Base-by-base conservation (phyloP, 768 basidiomycete genomes). In the Mycena amicta region DNA sequence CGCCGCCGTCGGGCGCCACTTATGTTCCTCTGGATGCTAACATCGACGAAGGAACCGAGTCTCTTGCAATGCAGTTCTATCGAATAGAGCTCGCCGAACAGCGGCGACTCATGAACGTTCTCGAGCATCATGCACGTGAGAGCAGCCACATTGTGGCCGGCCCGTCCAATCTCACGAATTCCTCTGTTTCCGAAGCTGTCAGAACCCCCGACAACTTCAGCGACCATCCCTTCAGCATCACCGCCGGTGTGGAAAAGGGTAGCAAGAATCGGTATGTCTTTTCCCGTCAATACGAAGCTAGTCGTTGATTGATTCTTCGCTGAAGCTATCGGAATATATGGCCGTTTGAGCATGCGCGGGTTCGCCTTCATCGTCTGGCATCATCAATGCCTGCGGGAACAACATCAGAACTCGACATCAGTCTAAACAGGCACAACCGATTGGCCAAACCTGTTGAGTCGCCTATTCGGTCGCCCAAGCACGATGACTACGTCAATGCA, bases 331-430 rank as follows among this genome's bases (percentile, higher is more conserved):
- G 90, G 58, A 90, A 98, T 70, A 97, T 98, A 56, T 98, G 95
- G 93, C 96, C 96, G 0, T 98, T 95, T 63, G 95, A 96, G 68
- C 93, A 95, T 67, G 90, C 95, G 22, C 88, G 96, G 37, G 95
- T 98, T 3, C 82, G 88, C 47, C 77, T 98, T 52, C 76, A 80
- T 55, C 69, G 53, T n/a, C n/a, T n/a, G n/a, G n/a, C n/a, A n/a
- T n/a, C n/a, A n/a, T n/a, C n/a, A n/a, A n/a, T n/a, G n/a, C n/a
- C n/a, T n/a, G n/a, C n/a, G n/a, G n/a, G n/a, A n/a, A n/a, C n/a
- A n/a, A n/a, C n/a, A n/a, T n/a, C n/a, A n/a, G n/a, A n/a, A n/a
- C n/a, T n/a, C n/a, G n/a, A n/a, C n/a, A n/a, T n/a, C n/a, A n/a
- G n/a, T n/a, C n/a, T n/a, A n/a, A n/a, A n/a, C n/a, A n/a, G n/a